Evolutionary conservation across 805 yeast species (phyloP).

Genomic region (Saccharomycopsis malanga): DNA sequence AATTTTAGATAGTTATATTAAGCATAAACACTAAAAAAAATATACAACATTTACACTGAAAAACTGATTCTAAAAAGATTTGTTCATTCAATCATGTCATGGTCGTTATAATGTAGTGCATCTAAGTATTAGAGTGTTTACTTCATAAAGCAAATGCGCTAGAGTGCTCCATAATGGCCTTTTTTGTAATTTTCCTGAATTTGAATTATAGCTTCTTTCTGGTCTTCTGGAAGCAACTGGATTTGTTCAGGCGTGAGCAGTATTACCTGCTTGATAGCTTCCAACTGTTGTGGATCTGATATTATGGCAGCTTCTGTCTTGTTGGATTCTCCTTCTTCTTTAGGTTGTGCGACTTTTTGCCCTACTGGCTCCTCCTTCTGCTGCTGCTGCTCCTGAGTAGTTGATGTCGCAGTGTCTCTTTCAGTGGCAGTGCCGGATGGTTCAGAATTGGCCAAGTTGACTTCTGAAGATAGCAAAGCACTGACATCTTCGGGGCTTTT

Average conservation of each 20-base stretch:
- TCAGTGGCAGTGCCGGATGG: background rate
- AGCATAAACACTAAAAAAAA: no score
- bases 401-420: background rate
- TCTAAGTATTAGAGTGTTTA: no score
- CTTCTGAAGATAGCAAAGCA: slow-evolving; percentile 16
- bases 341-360: background rate
- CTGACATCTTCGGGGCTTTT: slow-evolving; percentile 28
- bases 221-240: slow-evolving; percentile 42
- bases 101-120: no score
- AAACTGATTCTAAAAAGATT: no score
- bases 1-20: no score
- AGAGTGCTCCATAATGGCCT: slow-evolving; percentile 27
- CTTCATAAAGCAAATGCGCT: no score
- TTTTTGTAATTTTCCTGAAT: slow-evolving; percentile 27
- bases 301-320: slow-evolving; percentile 13
- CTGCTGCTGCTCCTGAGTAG: background rate
- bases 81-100: no score
- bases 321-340: background rate
- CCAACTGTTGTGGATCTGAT: slow-evolving; percentile 35
- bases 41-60: no score
- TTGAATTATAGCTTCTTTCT: slow-evolving; percentile 29
- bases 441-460: background rate
- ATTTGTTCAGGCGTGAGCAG: slow-evolving; percentile 47
- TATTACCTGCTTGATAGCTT: slow-evolving; percentile 44
- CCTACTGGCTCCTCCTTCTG: slow-evolving; percentile 15